These are phyloP conservation scores for Oryza meyeriana DNA, from an alignment of 176 grass and related monocot genomes.

Conservation along the genomic window DNA sequence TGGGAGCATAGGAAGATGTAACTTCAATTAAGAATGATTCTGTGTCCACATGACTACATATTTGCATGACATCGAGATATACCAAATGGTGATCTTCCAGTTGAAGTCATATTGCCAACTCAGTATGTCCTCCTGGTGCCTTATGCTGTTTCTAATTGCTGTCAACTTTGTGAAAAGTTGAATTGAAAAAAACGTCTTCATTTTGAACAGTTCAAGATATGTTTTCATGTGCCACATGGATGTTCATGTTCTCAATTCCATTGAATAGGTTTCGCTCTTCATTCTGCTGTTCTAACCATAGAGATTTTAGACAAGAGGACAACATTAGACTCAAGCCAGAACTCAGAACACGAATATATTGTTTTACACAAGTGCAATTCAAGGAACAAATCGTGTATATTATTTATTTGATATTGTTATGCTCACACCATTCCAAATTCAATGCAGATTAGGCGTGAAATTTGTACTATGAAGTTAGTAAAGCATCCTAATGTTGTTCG, in stretches of 20 bases:
- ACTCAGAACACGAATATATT: not conserved
- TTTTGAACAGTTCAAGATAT: conserved; percentile 11
- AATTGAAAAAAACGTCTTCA: not conserved
- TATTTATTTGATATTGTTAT: conserved; percentile 3
- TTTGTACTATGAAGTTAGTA: conserved; percentile 97
- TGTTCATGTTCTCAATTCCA: not conserved
- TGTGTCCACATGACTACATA: conserved; percentile 27
- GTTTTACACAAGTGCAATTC: conserved; percentile 4
- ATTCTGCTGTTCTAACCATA: not conserved
- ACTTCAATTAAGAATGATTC: conserved; percentile 42
- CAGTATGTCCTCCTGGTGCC: conserved; percentile 34
- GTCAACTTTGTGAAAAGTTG: conserved; percentile 30
- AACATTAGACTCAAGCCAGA: not conserved
- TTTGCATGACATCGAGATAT: conserved; percentile 25
- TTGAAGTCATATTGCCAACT: conserved; percentile 38
- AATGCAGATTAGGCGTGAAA: conserved; percentile 94
- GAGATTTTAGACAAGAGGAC: not conserved
- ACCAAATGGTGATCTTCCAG: conserved; percentile 40
- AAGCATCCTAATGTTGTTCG: conserved; percentile 95
- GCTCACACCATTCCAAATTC: conserved; percentile 28
- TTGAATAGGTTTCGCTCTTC: conserved; percentile 8
- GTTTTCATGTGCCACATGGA: not conserved
- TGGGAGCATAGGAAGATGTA: conserved; percentile 48
- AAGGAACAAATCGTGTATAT: not conserved
- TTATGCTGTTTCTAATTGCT: conserved; percentile 27